Evolutionary conservation across 164 flowering plant species (phyloP).

Genomic region (Annona cherimola): DNA sequence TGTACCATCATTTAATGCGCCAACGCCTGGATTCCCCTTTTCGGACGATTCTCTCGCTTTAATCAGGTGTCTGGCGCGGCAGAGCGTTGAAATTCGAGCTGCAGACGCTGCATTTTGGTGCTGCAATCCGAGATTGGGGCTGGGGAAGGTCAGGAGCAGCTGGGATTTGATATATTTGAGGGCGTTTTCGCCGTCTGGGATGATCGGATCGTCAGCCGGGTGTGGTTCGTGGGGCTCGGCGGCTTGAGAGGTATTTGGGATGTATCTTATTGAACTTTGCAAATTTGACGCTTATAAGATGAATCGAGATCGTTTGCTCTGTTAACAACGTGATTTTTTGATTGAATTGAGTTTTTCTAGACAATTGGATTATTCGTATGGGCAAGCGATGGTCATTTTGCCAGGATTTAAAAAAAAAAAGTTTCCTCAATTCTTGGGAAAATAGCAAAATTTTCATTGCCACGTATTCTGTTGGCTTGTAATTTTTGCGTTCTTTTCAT

Average conservation of each 20-base stretch:
- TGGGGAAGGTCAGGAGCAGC: neutral
- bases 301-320: no score
- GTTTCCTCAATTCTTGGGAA: no score
- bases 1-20: neutral
- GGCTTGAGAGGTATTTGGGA: neutral
- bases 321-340: no score
- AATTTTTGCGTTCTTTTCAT: no score
- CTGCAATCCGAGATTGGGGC: neutral
- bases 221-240: neutral
- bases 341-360: no score
- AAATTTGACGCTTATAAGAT: no score
- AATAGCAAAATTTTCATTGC: no score
- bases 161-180: neutral
- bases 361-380: no score
- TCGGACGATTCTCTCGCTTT: neutral
- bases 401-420: no score
- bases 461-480: no score
- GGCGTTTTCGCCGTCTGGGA: neutral
- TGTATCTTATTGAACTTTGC: no score
- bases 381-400: no score
- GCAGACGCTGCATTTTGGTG: neutral
- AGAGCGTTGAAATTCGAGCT: neutral
- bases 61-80: neutral
- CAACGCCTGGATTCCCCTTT: neutral
- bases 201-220: neutral